Evolutionary conservation across 352 stramenopile species (phyloP).

Genomic region (Stephanocyclus meneghinianus): DNA sequence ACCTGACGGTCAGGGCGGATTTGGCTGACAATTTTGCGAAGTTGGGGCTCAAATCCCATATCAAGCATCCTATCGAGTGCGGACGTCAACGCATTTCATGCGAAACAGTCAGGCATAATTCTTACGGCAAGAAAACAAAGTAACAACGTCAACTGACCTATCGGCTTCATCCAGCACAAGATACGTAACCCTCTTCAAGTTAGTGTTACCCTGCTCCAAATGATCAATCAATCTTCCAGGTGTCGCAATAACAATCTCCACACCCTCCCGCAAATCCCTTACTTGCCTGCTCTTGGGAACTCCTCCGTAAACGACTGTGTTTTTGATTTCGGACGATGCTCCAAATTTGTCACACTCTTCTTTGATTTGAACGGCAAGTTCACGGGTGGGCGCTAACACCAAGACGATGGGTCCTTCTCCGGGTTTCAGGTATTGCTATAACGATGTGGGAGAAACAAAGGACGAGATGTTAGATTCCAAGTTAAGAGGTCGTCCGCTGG

Average conservation of each 20-base stretch:
- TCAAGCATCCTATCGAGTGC: conserved; percentile 78
- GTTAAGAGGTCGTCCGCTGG: background rate
- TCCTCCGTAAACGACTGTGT: conserved; percentile 98
- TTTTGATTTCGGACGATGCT: conserved; percentile 96
- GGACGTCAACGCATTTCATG: background rate
- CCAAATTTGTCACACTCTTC: conserved; percentile 99
- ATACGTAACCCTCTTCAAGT: conserved; percentile 95
- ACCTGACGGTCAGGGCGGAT: conserved; percentile 98
- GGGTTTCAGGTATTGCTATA: conserved; percentile 89
- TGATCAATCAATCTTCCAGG: conserved; percentile 97
- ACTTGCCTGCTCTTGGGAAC: conserved; percentile 90
- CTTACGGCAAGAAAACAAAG: background rate
- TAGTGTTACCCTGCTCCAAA: conserved; percentile 89
- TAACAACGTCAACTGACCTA: conserved; percentile 67
- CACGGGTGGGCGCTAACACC: conserved; percentile 95
- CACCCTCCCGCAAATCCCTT: conserved; percentile 69
- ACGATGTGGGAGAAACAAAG: conserved; percentile 21
- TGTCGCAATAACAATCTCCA: conserved; percentile 93
- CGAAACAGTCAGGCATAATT: background rate
- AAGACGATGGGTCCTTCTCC: conserved; percentile 99
- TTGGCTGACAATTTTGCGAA: conserved; percentile 94
- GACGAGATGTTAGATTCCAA: conserved; percentile 18
- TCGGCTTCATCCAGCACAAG: conserved; percentile 98
- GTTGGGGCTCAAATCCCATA: conserved; percentile 87
- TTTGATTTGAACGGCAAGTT: conserved; percentile 99